Percentiles rank a stretch among this genome's conserved stretches.
Conservation (phyloP, 768 basidiomycete genomes). For the Lyophyllum shimeji region DNA sequence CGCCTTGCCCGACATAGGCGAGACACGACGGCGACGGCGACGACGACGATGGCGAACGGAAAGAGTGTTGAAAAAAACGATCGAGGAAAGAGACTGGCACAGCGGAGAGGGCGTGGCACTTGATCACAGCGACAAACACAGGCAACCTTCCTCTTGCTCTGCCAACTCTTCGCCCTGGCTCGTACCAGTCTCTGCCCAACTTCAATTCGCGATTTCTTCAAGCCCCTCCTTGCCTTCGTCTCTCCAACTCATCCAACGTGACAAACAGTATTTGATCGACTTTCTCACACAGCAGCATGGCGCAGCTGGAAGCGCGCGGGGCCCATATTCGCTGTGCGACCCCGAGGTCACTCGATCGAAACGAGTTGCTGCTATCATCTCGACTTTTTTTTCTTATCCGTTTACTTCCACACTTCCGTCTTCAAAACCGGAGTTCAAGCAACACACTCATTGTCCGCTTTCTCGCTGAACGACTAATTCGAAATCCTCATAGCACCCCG, state of each 20-base stretch:
- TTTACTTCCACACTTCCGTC: too few relatives aligned
- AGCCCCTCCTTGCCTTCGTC: too few relatives aligned
- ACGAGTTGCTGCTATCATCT: slow-evolving; percentile 13
- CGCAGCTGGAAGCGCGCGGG: slow-evolving; percentile 21
- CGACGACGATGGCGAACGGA: too few relatives aligned
- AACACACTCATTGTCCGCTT: too few relatives aligned
- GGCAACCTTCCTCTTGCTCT: background rate
- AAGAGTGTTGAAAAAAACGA: too few relatives aligned
- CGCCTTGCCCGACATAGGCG: slow-evolving; percentile 71
- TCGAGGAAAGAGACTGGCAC: too few relatives aligned
- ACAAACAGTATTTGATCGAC: background rate
- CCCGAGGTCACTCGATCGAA: slow-evolving; percentile 17
- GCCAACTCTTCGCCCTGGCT: too few relatives aligned
- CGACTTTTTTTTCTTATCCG: background rate
- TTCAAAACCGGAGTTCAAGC: too few relatives aligned
- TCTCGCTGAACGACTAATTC: too few relatives aligned
- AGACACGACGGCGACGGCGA: background rate
- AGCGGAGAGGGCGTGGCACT: slow-evolving; percentile 1
- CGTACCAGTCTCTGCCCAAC: too few relatives aligned
- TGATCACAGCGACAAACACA: slow-evolving; percentile 1
- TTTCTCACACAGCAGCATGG: slow-evolving; percentile 13
- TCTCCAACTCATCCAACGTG: background rate
- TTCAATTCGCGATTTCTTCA: too few relatives aligned
- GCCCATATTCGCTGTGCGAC: slow-evolving; percentile 12
- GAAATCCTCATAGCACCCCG: too few relatives aligned